Evolutionary conservation across 2,329 filamentous ascomycete genomes (phyloP), one percentile per base, ranked within the genome.

Genomic region (Clarireedia hainanense): DNA sequence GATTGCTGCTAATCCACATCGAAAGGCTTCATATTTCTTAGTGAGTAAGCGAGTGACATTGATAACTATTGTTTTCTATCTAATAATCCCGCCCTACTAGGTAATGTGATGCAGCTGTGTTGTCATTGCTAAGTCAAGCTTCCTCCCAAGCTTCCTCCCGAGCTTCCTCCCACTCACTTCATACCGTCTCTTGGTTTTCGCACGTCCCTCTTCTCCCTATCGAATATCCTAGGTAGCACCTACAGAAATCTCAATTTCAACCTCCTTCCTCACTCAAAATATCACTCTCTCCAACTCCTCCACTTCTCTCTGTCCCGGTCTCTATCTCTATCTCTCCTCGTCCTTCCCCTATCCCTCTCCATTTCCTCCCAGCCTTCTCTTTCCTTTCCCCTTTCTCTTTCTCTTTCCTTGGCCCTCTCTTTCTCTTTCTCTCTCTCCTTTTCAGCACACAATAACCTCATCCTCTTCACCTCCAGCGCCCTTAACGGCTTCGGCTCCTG

Each of bases 391-490:
- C 49, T 58, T 24, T 50, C 46, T 42, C 58, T 60, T 26, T 59
- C 60, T 30, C 48, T 56, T 42, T 61, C 56, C 24, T 40, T 52
- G 10, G 55, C 49, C 46, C 40, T 55, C 15, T 60, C 63, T 23
- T 59, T 30, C 14, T 48, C 46, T 14, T 12, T 48, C 26, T 55
- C 52, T 20, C 5, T 55, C 10, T 55, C 56, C 23, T 59, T 57
- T 24, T 61, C 66, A 48, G 61, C 63, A 60, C 67, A 68, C 3
- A 68, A 50, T 26, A 62, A 51, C 49, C 62, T 59, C 63, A 68
- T 66, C 24, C 66, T 62, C 55, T 62, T 65, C 58, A 67, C 64
- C 47, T 68, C 67, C 10, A 58, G 55, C 23, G 63, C 55, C 46
- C 65, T 55, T 30, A 67, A 43, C 7, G 67, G 67, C 50, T 65